Evolutionary conservation across 306 rosid genomes (phyloP), one percentile per base, ranked within the genome.

Genomic region (Purshia tridentata): DNA sequence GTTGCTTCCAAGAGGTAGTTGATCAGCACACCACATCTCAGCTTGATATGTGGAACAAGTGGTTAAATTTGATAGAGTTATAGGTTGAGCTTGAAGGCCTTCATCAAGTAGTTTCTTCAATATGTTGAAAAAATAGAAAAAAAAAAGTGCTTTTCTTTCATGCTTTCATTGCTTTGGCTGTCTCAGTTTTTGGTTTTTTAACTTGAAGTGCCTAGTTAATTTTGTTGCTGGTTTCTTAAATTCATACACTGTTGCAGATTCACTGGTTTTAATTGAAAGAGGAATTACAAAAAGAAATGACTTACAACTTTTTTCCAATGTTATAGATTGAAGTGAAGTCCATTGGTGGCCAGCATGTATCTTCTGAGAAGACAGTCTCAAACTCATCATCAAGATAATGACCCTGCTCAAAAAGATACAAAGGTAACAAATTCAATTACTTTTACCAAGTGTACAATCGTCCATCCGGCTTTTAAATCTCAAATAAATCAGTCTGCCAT

Each of bases 291-390:
- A 53, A 2, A 53, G 9, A 8, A 53, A 53, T 7, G 12, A n/a
- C 58, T 23, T 53, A 13, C 58, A 39, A 8, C 15, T 12, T 39
- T 12, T 4, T 8, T 29, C 73, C 73, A 49, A 51, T 54, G 41
- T 62, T 77, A 5, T 67, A 80, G 88, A 77, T 81, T 81, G 74
- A 56, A 70, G 73, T 81, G 70, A 65, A 69, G 59, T 67, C 16
- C 6, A 46, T 78, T 74, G 50, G 82, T 19, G 58, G 54, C 65
- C 82, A 80, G 51, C 70, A 89, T 88, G 97, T 93, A 81, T 79
- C 88, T 89, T 60, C 75, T 78, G 44, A 84, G 90, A 80, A 87
- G 79, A 63, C 83, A 74, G 48, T 53, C 76, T 67, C 97, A 86
- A 60, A 86, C 64, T 70, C 86, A 81, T 68, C 81, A 29, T 56